Percentiles rank a stretch among this genome's conserved stretches.
Conservation (phyloP, 495 filamentous ascomycete genomes). For the Tuber calosporum region DNA sequence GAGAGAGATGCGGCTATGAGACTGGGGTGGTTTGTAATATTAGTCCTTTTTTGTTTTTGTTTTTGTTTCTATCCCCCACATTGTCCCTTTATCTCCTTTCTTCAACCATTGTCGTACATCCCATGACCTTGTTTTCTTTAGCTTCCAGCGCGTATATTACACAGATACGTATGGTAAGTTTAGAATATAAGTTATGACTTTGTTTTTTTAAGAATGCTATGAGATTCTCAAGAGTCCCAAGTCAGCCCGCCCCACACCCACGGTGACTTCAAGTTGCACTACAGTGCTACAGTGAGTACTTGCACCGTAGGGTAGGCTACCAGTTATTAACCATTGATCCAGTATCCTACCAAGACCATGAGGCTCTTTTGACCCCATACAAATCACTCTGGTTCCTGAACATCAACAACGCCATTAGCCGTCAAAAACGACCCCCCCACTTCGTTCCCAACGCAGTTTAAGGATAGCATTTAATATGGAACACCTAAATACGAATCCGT, state of each 20-base stretch:
- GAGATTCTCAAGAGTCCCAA: not conserved
- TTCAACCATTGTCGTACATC: not conserved
- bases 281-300: not conserved
- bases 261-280: not conserved
- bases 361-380: not conserved
- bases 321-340: not conserved
- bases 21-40: conserved; percentile 8
- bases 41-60: not conserved
- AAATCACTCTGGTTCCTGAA: not conserved
- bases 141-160: not conserved
- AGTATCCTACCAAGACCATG: not conserved
- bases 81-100: not conserved
- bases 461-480: not conserved
- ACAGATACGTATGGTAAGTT: not conserved
- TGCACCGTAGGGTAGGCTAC: not conserved
- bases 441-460: not conserved
- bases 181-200: not conserved
- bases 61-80: too few species aligned
- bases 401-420: conserved; percentile 10
- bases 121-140: not conserved
- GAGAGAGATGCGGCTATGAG: conserved; percentile 59
- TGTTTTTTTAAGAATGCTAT: not conserved
- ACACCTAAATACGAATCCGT: not conserved
- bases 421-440: conserved; percentile 12
- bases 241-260: not conserved